Conservation (phyloP, 73 alveolate genomes). For the Effrenium voratum region DNA sequence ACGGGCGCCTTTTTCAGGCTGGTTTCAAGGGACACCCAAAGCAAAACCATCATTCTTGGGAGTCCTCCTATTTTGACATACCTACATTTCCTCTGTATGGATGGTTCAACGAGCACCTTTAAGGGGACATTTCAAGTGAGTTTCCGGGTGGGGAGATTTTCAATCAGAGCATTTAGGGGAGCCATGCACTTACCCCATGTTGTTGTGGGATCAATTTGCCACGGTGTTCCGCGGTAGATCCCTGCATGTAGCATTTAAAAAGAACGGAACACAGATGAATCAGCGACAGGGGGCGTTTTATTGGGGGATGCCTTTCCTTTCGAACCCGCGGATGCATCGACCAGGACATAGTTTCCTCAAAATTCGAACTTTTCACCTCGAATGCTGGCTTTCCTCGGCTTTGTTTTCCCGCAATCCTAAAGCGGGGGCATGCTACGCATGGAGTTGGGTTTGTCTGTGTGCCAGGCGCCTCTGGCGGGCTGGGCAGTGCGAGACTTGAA, state of each 20-base stretch:
- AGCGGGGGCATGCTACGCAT: not conserved
- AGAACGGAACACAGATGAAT: too few relatives aligned
- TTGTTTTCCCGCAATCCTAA: not conserved
- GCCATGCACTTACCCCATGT: too few relatives aligned
- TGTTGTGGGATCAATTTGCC: too few relatives aligned
- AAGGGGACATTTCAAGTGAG: too few relatives aligned
- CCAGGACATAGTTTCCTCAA: not conserved
- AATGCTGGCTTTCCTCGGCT: not conserved
- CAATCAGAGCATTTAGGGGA: too few relatives aligned
- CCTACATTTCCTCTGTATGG: too few relatives aligned
- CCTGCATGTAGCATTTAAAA: too few relatives aligned
- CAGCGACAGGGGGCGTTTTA: too few relatives aligned
- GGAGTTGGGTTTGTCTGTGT: not conserved
- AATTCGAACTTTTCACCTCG: not conserved
- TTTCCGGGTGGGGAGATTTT: too few relatives aligned
- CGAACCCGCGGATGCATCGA: not conserved
- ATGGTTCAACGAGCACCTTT: too few relatives aligned
- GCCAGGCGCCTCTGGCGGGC: conserved; percentile 6
- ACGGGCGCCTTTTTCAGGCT: not conserved
- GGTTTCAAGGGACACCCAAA: not conserved
- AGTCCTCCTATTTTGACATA: too few relatives aligned
- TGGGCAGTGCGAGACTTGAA: conserved; percentile 78
- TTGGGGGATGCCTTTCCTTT: not conserved
- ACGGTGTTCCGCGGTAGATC: too few relatives aligned
- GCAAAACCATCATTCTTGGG: not conserved